Evolutionary conservation across 1,139 yeast species (phyloP), one percentile per base, ranked within the genome.

Genomic region (Petasospora rhodanensis): DNA sequence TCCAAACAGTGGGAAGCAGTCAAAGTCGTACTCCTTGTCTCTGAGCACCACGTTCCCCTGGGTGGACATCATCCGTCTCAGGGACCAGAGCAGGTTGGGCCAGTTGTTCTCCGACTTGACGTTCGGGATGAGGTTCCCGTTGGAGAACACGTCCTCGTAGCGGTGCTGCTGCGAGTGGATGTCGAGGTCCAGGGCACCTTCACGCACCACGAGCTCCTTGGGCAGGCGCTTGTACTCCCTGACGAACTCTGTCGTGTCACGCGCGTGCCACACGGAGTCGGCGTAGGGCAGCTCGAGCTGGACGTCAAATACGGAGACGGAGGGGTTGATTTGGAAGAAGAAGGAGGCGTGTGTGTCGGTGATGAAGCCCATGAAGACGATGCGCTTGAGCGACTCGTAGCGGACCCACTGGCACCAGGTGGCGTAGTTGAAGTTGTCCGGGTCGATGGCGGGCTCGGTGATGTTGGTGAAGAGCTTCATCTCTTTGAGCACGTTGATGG

Each of bases 241-340:
- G 29, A 44, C 45, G 35, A 64, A 66, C 16, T 37, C 41, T 2
- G 23, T 28, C 2, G 54, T 49, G 29, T 49, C 48, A 5, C 41
- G 27, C 5, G 68, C 62, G 23, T 49, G 43, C 72, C 72, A 67
- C 18, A 64, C 61, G 4, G 61, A 54, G 42, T 67, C 72, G 0
- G 66, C 47, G 26, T 59, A 65, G 1, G 72, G 72, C 26, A 67
- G 44, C 26, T 66, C 70, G 16, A 66, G 38, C 21, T 62, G 51
- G 17, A 64, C 47, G 30, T 63, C 67, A 47, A 64, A 62, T 1
- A 56, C 54, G 2, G 66, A 58, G 14, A 60, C 29, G 10, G 48
- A 35, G 6, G 52, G 45, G 9, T 41, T 37, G 5, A 36, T 37
- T 3, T 41, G 39, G 18, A 41, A 37, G 24, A 49, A 41, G 26